These are phyloP conservation scores for Gossypium anomalum DNA, from an alignment of 345 rosid species.

Conservation along the genomic window DNA sequence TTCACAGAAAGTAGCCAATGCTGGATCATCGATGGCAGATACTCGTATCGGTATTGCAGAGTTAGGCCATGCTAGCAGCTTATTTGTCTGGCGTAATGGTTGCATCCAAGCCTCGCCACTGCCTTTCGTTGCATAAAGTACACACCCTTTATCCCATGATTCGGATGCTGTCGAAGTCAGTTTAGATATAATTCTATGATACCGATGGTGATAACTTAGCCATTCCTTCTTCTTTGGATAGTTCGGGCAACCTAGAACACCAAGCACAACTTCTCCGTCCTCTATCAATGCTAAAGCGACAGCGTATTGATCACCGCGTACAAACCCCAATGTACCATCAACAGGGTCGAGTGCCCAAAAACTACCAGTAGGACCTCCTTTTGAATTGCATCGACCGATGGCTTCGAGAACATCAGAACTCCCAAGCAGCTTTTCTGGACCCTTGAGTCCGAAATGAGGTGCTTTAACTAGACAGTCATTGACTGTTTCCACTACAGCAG, in stretches of 20 bases:
- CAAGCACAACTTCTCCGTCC: conserved; percentile 49
- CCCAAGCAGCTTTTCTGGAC: conserved; percentile 27
- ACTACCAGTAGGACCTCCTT: conserved; percentile 31
- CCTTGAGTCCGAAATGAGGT: conserved; percentile 40
- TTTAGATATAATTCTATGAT: conserved; percentile 52
- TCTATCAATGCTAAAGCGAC: conserved; percentile 48
- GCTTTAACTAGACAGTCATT: conserved; percentile 43
- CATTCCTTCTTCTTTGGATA: conserved; percentile 56
- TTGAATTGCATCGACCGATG: conserved; percentile 44
- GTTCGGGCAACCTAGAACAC: conserved; percentile 60
- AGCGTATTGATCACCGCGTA: conserved; percentile 59
- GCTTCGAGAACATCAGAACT: conserved; percentile 44
- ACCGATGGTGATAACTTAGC: conserved; percentile 48
- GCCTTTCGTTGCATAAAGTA: conserved; percentile 43
- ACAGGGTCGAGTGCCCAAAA: conserved; percentile 60
- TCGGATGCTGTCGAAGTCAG: conserved; percentile 35
- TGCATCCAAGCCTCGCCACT: conserved; percentile 53
- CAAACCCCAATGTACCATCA: conserved; percentile 54
- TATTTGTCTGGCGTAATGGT: conserved; percentile 32
- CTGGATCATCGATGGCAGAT: conserved; percentile 44
- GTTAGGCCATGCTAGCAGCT: conserved; percentile 39
- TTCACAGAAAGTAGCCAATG: conserved; percentile 52
- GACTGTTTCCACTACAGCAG: conserved; percentile 36
- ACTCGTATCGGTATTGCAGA: conserved; percentile 39
- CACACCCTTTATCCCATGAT: conserved; percentile 56